Percentiles rank a stretch among this genome's conserved stretches.
phyloP scores from a whole-genome alignment of 208 protist genomes.

The Leishmania braziliensis region DNA sequence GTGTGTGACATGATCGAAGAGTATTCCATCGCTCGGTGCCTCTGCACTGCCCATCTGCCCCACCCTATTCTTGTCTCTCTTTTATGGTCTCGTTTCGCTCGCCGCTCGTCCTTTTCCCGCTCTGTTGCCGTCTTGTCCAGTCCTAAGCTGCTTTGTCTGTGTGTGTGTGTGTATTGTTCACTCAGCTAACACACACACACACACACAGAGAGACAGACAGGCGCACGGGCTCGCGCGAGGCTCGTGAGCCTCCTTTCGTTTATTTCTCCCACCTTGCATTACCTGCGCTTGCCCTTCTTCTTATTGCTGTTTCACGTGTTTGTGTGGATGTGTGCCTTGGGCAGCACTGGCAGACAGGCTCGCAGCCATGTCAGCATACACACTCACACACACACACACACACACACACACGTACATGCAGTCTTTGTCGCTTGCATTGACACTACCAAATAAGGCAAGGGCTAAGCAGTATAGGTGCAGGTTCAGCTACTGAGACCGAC shows the following conservation, averaged over 20 bases:
- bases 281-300: neutral
- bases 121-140: neutral
- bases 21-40: neutral
- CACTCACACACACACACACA: neutral
- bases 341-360: neutral
- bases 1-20: neutral
- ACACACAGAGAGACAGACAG: neutral
- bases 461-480: neutral
- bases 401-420: constrained; percentile 1
- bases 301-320: neutral
- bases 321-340: neutral
- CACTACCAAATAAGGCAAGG: neutral
- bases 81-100: neutral
- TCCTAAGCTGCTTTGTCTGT: neutral
- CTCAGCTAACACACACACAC: neutral
- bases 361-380: neutral
- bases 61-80: neutral
- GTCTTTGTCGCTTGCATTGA: neutral
- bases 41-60: neutral
- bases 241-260: no score
- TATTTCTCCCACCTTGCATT: neutral
- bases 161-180: neutral
- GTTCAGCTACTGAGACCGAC: neutral
- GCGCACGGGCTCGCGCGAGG: neutral
- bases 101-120: neutral